Base-by-base conservation (phyloP, 768 basidiomycete genomes). In the Termitomyces sp. region DNA sequence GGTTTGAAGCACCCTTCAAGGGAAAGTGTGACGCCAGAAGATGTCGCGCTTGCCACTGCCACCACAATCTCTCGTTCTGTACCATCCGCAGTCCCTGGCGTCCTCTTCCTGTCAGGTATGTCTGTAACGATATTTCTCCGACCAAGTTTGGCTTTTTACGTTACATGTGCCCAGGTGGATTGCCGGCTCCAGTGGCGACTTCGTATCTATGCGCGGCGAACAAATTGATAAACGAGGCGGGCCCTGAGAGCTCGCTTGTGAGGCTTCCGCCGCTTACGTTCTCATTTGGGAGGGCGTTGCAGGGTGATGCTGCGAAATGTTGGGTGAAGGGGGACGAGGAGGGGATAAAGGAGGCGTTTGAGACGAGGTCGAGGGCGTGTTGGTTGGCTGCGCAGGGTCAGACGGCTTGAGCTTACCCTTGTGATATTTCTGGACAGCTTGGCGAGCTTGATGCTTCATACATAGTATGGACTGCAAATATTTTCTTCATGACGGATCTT, bases 31-130 rank as follows among this genome's bases (percentile, higher is more conserved):
- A 74, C 75, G 18, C 62, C 76, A 16, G 72, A 76, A 30, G 72
- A 78, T 6, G 77, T 83, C 53, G 79, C 75, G 6, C 65, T 77
- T 20, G 80, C 80, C 4, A 80, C 77, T 4, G 75, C 76, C 16
- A 77, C 76, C 6, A 71, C 76, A 27, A 70, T 82, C 54, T 73
- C 77, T 30, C 77, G 79, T 37, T 71, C 78, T 16, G 70, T 82
- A 6, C 80, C 81, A 13, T 59, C 72, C 37, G 72, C 78, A 16
- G 78, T 82, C 6, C 72, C 80, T n/a, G 80, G 77, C 15, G 72
- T 80, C 5, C 68, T 77, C n/a, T 82, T 81, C 66, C 71, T 80
- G 44, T 82, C 80, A 30, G 78, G 81, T 77, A 68, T 61, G 71
- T 39, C 47, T 31, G 12, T 13, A 41, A 36, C 53, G 36, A 33